Conservation (phyloP, 345 rosid genomes). For the Gossypium herbaceum region DNA sequence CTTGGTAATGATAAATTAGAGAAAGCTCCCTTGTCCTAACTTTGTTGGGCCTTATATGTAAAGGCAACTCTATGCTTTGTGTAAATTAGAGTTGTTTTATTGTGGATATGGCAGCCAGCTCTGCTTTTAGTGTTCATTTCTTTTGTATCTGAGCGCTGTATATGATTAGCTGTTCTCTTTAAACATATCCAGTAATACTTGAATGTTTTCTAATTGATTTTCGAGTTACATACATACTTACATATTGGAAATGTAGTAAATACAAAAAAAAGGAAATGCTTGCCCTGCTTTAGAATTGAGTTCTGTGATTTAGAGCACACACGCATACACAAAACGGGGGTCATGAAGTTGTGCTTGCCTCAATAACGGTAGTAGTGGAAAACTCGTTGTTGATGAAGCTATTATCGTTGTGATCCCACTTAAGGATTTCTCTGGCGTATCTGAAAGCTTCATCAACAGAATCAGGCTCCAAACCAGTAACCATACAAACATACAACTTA, state of each 20-base stretch:
- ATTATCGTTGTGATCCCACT: slow-evolving; percentile 48
- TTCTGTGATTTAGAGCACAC: too few species aligned
- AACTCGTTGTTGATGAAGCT: slow-evolving; percentile 26
- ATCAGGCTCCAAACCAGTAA: slow-evolving; percentile 59
- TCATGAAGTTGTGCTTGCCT: slow-evolving; percentile 50
- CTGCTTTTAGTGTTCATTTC: not conserved
- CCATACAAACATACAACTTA: slow-evolving; percentile 54
- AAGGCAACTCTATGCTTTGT: not conserved
- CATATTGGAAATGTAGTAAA: too few species aligned
- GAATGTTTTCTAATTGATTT: not conserved
- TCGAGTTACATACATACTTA: not conserved
- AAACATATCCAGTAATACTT: not conserved
- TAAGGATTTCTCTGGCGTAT: slow-evolving; percentile 62
- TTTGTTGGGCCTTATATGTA: not conserved
- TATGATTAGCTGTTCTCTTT: not conserved
- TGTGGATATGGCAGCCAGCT: not conserved
- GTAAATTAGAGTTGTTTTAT: not conserved
- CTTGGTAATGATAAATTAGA: slow-evolving; percentile 32
- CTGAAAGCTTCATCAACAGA: slow-evolving; percentile 50
- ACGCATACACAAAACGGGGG: not conserved
- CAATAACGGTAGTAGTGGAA: slow-evolving; percentile 38
- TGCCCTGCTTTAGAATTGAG: too few species aligned
- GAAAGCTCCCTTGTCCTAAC: not conserved
- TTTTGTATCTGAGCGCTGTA: not conserved
- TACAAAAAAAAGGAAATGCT: too few species aligned